A percentile compares a stretch with the other conserved stretches of the same genome.
phyloP scores from a whole-genome alignment of 768 basidiomycete species.

The Leucocoprinus sp. region DNA sequence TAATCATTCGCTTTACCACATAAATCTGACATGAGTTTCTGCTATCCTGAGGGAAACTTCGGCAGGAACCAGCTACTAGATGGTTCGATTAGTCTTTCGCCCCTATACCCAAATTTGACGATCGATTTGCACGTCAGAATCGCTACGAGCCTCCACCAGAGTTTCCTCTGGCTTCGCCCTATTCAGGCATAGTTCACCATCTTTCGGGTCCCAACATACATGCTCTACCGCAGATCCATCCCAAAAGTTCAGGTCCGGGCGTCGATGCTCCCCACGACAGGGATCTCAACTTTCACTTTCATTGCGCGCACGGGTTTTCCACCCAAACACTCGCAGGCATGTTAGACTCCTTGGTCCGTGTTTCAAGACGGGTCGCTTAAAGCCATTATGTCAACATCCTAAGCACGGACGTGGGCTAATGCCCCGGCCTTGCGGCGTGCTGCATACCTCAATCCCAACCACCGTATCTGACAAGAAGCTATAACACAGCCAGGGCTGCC shows the following conservation, averaged over 20 bases:
- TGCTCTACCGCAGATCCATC: constrained; percentile 74
- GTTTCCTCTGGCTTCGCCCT: constrained; percentile 94
- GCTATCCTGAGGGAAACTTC: constrained; percentile 73
- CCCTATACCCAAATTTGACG: constrained; percentile 94
- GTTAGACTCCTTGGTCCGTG: constrained; percentile 85
- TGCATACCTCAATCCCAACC: constrained; percentile 57
- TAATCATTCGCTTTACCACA: constrained; percentile 85
- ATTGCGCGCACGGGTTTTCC: constrained; percentile 61
- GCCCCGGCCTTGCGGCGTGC: constrained; percentile 49
- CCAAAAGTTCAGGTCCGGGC: constrained; percentile 68
- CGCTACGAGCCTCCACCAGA: constrained; percentile 93
- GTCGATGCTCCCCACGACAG: constrained; percentile 62
- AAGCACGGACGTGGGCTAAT: constrained; percentile 48
- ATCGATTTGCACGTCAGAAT: constrained; percentile 97
- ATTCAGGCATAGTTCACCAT: constrained; percentile 86
- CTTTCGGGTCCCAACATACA: constrained; percentile 84
- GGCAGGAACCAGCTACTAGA: constrained; percentile 90
- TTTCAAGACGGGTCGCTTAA: constrained; percentile 79
- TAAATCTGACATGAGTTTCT: constrained; percentile 51
- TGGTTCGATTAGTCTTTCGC: constrained; percentile 95
- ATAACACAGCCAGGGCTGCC: constrained; percentile 63
- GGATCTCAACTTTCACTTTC: constrained; percentile 65
- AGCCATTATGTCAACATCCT: constrained; percentile 74
- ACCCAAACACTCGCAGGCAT: constrained; percentile 75
- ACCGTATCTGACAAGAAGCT: constrained; percentile 45